Conservation (phyloP, 305 asterid species). For the Solanum hybrid region DNA sequence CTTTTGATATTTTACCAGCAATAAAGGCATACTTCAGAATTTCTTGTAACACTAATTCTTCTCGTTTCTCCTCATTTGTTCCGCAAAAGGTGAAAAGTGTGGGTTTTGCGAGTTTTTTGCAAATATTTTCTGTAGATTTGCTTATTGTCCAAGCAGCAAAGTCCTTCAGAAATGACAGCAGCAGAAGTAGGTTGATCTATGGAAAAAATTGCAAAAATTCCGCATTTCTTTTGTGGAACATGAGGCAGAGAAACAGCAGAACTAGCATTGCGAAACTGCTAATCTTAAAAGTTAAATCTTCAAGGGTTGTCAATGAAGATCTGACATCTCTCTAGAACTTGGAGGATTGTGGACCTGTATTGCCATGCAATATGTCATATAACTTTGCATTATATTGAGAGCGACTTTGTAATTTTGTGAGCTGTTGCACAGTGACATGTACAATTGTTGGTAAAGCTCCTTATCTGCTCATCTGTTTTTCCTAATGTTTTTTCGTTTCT, state of each 20-base stretch:
- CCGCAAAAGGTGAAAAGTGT: neutral
- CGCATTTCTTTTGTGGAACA: neutral
- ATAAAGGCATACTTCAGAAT: neutral
- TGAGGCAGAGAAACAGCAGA: neutral
- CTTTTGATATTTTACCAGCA: neutral
- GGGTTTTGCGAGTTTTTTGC: neutral
- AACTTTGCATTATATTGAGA: neutral
- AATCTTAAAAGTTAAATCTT: neutral
- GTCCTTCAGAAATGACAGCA: neutral
- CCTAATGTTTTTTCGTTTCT: neutral
- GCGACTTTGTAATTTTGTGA: neutral
- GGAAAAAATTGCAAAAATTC: neutral
- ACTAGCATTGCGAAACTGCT: neutral
- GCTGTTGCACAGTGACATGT: neutral
- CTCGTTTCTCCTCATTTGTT: neutral
- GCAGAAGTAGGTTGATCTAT: neutral
- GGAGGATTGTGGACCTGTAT: neutral
- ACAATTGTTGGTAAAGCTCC: neutral
- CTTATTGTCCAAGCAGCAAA: neutral
- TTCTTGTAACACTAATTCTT: neutral
- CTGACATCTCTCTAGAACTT: neutral
- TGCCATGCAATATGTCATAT: neutral
- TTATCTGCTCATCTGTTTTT: neutral
- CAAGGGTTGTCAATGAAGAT: neutral
- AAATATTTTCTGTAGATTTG: neutral